phyloP scores from a whole-genome alignment of 73 alveolate genomes.

The Symbiodinium pilosum region DNA sequence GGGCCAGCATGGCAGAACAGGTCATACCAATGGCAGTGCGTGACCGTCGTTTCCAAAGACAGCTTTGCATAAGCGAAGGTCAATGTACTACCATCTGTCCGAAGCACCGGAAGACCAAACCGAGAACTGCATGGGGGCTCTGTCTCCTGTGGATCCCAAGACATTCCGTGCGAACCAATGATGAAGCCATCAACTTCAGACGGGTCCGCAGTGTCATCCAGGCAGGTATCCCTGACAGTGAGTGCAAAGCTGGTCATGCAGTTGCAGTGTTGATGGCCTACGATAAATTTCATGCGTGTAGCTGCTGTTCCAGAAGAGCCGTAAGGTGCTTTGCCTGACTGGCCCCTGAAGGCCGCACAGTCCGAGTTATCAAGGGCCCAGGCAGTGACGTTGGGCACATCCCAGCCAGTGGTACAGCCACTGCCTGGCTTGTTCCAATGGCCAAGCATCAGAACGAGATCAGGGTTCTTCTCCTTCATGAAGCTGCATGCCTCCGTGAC shows the following conservation, averaged over 20 bases:
- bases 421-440: conserved; percentile 70
- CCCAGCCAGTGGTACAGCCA: conserved; percentile 64
- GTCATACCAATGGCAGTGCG: background rate
- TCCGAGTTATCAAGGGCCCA: conserved; percentile 48
- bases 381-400: conserved; percentile 10
- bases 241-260: conserved; percentile 29
- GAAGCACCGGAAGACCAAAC: conserved; percentile 47
- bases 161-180: conserved; percentile 55
- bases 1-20: background rate
- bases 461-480: conserved; percentile 71
- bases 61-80: conserved; percentile 66
- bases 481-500: conserved; percentile 37
- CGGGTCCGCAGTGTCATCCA: conserved; percentile 12
- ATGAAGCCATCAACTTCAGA: conserved; percentile 32
- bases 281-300: conserved; percentile 35
- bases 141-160: background rate
- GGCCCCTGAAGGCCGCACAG: conserved; percentile 42
- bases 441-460: conserved; percentile 33
- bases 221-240: background rate
- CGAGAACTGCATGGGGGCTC: conserved; percentile 22
- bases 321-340: conserved; percentile 17
- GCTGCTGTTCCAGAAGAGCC: conserved; percentile 28
- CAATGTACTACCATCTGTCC: conserved; percentile 29
- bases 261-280: conserved; percentile 65
- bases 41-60: background rate